phyloP scores from a whole-genome alignment of 228 moss, liverwort and hornwort species.

The Sphagnum fallax region DNA sequence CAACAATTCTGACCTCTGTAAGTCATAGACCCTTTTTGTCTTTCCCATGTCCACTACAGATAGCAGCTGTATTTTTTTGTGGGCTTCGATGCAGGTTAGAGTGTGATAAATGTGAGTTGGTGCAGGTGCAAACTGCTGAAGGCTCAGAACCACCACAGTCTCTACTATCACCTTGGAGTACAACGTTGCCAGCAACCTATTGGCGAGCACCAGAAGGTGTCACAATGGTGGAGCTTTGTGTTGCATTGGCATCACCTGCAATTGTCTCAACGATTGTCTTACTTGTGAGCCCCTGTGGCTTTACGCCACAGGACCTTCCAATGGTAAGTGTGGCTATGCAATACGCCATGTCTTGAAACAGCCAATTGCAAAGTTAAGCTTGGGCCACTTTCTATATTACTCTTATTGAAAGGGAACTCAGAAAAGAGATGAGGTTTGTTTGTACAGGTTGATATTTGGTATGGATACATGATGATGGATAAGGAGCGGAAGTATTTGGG shows the following conservation, averaged over 20 bases:
- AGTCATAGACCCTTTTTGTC: slow-evolving; percentile 48
- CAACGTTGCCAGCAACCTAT: slow-evolving; percentile 19
- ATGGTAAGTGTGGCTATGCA: slow-evolving; percentile 35
- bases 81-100: slow-evolving; percentile 27
- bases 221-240: slow-evolving; percentile 40
- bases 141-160: slow-evolving; percentile 40
- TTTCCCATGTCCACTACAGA: slow-evolving; percentile 9
- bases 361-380: not conserved
- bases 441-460: slow-evolving; percentile 85
- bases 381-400: not conserved
- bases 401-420: not conserved
- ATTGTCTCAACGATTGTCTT: slow-evolving; percentile 71
- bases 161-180: slow-evolving; percentile 44
- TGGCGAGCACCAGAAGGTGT: slow-evolving; percentile 45
- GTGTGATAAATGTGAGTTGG: slow-evolving; percentile 29
- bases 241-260: slow-evolving; percentile 43
- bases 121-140: slow-evolving; percentile 30
- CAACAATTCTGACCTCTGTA: slow-evolving; percentile 81
- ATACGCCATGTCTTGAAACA: not conserved
- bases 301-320: slow-evolving; percentile 63
- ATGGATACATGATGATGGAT: slow-evolving; percentile 65
- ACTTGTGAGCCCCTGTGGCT: slow-evolving; percentile 64
- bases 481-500: slow-evolving; percentile 64
- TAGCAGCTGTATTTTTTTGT: slow-evolving; percentile 27
- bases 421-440: not conserved